Evolutionary conservation across 306 rosid genomes (phyloP), one percentile per base, ranked within the genome.

Genomic region (Vigna nakashimae): DNA sequence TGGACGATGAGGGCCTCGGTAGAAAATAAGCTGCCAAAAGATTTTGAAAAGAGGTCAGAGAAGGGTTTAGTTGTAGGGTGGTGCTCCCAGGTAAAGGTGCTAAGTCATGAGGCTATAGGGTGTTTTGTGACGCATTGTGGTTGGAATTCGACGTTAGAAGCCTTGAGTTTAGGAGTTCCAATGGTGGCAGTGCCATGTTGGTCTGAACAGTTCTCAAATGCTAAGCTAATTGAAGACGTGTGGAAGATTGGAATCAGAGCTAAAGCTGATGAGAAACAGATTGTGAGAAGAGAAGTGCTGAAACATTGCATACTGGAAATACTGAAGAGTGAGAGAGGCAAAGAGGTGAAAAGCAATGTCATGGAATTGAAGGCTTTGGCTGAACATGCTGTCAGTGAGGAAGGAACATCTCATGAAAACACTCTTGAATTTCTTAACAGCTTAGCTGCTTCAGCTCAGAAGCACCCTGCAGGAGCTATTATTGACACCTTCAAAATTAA

Each of bases 51-150:
- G 43, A 82, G 8, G 0, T 63, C 85, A 56, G 24, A 81, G 1
- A 81, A 69, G n/a, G 81, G 84, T 4, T 50, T 75, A 11, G 77
- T 81, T 6, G 65, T 81, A 16, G 53, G 40, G 7, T 81, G 84
- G 84, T 75, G 84, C 20, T 30, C 81, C 0, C 84, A 81, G 0
- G 24, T 75, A 15, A 49, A 68, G 22, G 80, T 81, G 4, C 32
- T 81, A 51, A 67, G 67, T 9, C 80, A 81, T 59, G 80, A 81
- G 22, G 65, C 84, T 13, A 45, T 81, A 6, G 84, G 80, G 4
- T 75, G 84, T 18, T 81, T 75, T 69, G 60, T 81, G 9, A 75
- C 84, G 26, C 84, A 81, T 51, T 81, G 84, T 59, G 84, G 84
- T 48, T 81, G 84, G 84, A 81, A 81, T 16, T 79, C 82, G 0